Evolutionary conservation across 441 rosid genomes (phyloP), one percentile per base, ranked within the genome.

Genomic region (Syzygium syzygioides): DNA sequence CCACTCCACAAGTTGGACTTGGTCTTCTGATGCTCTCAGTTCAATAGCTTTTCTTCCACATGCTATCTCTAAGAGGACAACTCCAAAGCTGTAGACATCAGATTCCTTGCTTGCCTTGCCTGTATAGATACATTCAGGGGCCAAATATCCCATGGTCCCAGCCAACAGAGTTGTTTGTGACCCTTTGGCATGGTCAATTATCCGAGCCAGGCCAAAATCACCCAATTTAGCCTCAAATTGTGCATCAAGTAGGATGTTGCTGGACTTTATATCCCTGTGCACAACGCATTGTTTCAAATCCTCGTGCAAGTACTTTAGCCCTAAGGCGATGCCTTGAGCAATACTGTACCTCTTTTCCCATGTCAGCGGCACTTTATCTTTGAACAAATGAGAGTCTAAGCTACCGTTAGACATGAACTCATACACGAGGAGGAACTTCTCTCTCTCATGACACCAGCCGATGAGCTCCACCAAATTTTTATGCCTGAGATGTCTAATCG

Each of bases 351-450:
- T 90, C 37, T 56, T 41, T 28, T 66, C 88, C 91, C 93, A 93
- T 34, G 91, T 20, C 12, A 92, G 53, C 6, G 37, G 85, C 71
- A 3, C 85, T 23, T 85, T 89, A 0, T 83, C 83, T 55, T 87
- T 41, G 64, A 91, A 91, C 13, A 93, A 79, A 89, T 92, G 92
- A 53, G 87, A 55, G 86, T 93, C 91, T 15, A 93, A 90, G 86
- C 92, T 92, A n/a, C 93, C 92, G 9, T 92, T 92, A 9, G 92
- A 86, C 93, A 92, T 91, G 90, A 89, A 92, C 85, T 92, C 93
- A 8, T 92, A 92, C 55, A 92, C 86, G 1, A 92, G 86, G 30
- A 93, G 88, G n/a, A 76, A 6, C 5, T 41, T 41, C 25, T 41
- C 26, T 76, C 26, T 76, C 83, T 76, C 83, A 41, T 41, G 83